Base-by-base conservation (phyloP, 169 alveolate species). In the Plasmodium berghei region DNA sequence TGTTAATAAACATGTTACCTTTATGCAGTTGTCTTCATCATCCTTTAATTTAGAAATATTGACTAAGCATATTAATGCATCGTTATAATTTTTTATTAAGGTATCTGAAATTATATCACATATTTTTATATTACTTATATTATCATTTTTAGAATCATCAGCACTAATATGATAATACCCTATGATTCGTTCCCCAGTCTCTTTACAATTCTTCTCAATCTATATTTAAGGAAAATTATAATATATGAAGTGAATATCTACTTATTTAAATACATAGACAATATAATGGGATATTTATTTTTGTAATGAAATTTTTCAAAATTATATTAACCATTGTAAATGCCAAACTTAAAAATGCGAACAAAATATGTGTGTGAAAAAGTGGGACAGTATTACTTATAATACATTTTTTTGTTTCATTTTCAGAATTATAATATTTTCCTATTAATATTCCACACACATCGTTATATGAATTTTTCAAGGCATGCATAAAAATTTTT, bases 391-490 rank as follows among this genome's bases (percentile, higher is more conserved):
- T 62, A 67, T 83, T 72, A 52, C 72, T 83, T 40, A 83, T 83
- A 14, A 55, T 20, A 40, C 83, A 83, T 45, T 67, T 83, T 72
- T 83, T 56, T 42, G 52, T 66, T 9, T 67, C 12, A 48, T 66
- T 58, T 18, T 83, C 72, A 9, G 20, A 18, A 10, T 67, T 70
- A 14, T 9, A 20, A 54, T 55, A 83, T 83, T 83, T 83, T 42
- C 90, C 90, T 66, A 83, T 83, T 61, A 83, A 20, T 40, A 83
- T 52, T 28, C 90, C 90, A 59, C 90, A 83, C 28, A 83, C 90
- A 42, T 83, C 90, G 42, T 83, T 72, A 83, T 22, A 83, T 1
- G 90, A 83, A 72, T 83, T 24, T 83, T 83, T 83, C 61, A 83
- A 55, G 67, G 85, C 77, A 69, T 83, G 90, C 90, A 83, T 83